These are phyloP conservation scores for Andalucia godoyi DNA, from an alignment of 78 protist species.

Conservation along the genomic window DNA sequence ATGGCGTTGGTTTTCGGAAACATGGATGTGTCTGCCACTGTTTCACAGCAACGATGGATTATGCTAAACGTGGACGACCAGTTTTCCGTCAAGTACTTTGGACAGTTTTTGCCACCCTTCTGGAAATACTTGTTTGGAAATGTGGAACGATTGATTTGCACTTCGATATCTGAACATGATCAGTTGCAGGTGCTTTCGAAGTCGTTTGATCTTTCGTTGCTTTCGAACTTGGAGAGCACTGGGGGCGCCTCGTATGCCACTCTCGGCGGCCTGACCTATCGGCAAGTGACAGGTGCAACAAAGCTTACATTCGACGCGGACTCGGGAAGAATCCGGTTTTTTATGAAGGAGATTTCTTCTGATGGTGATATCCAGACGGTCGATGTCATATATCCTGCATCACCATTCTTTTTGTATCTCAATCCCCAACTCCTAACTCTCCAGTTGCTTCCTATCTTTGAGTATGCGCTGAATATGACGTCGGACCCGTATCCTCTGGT, in stretches of 20 bases:
- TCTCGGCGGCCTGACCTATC: not conserved
- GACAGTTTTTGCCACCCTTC: not conserved
- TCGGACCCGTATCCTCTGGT: not conserved
- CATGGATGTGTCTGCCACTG: not conserved
- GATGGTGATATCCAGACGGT: conserved; percentile 30
- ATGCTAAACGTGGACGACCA: not conserved
- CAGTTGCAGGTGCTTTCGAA: not conserved
- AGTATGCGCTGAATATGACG: conserved; percentile 24
- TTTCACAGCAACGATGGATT: not conserved
- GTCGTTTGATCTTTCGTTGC: not conserved
- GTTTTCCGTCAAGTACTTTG: not conserved
- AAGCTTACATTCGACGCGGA: not conserved
- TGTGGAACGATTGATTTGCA: not conserved
- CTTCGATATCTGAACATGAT: no score
- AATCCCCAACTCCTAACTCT: not conserved
- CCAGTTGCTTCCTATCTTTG: conserved; percentile 4
- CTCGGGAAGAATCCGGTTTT: no score
- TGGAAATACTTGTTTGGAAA: not conserved
- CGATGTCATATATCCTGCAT: conserved; percentile 32
- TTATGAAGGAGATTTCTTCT: conserved; percentile 28
- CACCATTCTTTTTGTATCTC: conserved; percentile 5
- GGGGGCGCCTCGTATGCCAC: not conserved
- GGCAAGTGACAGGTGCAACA: not conserved
- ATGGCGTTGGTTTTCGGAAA: not conserved
- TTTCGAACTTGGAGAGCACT: not conserved